Evolutionary conservation across 2,329 filamentous ascomycete genomes (phyloP), one percentile per base, ranked within the genome.

Genomic region (Parafenestella ontariensis): DNA sequence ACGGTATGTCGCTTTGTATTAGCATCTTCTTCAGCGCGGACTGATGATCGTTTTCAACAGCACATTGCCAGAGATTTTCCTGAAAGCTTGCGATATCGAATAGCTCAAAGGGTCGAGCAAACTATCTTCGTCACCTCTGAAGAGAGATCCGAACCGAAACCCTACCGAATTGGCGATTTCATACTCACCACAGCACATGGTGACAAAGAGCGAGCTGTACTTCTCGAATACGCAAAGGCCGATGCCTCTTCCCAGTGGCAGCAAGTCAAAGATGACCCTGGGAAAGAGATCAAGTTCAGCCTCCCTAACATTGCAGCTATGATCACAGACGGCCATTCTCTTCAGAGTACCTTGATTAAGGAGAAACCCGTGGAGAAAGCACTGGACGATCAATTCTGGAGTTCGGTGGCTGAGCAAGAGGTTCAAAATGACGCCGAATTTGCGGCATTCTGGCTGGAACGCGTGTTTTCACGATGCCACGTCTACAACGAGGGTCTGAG

Each of bases 361-460:
- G 62, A 70, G 11, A 64, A 66, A 21, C 37, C 52, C 1, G 42
- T 62, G 3, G 58, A 66, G n/a, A 66, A 61, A 15, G 48, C 57
- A 1, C 34, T 66, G 9, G 68, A 71, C 8, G 60, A 66, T 1
- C 51, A 53, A 7, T 76, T 72, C 57, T 68, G 61, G 50, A 44
- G 37, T 23, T 47, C 54, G n/a, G 56, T 76, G 13, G 47, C 67
- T 0, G 33, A 58, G 13, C 48, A 75, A 6, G 72, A 76, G 58
- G 48, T 56, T 3, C 48, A 63, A 10, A 71, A 66, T 31, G 72
- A 76, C 49, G 49, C 54, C 3, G 61, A 64, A 0, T 74, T 77
- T 44, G 59, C 66, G 3, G 46, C 47, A 6, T 72, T 70, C 50
- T 77, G 75, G 75, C 63, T 37, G 3, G 70, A 74, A 10, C 68